Conservation (phyloP, 257 asterid genomes). For the Prunella vulgaris region DNA sequence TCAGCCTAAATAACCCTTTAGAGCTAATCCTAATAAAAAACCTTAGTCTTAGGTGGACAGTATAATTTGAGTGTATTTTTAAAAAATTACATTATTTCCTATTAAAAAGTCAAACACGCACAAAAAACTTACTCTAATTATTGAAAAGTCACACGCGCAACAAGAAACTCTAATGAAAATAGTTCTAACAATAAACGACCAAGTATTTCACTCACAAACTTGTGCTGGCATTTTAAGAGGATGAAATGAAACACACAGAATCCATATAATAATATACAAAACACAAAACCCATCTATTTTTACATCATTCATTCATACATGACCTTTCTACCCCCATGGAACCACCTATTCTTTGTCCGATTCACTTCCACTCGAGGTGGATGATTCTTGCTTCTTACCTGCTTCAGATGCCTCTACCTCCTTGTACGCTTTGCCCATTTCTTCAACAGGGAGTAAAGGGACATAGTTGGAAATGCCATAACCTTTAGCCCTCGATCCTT, state of each 20-base stretch:
- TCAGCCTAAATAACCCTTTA: too few relatives aligned
- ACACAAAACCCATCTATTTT: neutral
- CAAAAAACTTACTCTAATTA: too few relatives aligned
- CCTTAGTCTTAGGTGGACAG: too few relatives aligned
- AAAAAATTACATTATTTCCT: too few relatives aligned
- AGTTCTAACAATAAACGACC: neutral
- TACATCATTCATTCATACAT: neutral
- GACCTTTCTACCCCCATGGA: neutral
- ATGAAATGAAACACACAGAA: neutral
- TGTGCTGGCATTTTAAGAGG: neutral
- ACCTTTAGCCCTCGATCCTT: constrained; percentile 47
- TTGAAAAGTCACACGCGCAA: too few relatives aligned
- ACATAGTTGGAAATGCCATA: constrained; percentile 40
- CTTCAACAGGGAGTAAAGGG: constrained; percentile 71
- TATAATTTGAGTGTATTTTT: too few relatives aligned
- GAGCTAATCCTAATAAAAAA: too few relatives aligned
- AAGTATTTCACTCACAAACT: neutral
- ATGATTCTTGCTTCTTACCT: constrained; percentile 37
- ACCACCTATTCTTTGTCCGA: constrained; percentile 34
- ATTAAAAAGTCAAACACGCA: too few relatives aligned
- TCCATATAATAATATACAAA: neutral
- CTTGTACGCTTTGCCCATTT: constrained; percentile 49
- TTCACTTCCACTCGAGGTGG: constrained; percentile 30
- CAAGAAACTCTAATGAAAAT: too few relatives aligned
- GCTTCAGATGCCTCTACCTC: constrained; percentile 44